These are phyloP conservation scores for Sinapis alba DNA, from an alignment of 441 rosid genomes.

Conservation along the genomic window DNA sequence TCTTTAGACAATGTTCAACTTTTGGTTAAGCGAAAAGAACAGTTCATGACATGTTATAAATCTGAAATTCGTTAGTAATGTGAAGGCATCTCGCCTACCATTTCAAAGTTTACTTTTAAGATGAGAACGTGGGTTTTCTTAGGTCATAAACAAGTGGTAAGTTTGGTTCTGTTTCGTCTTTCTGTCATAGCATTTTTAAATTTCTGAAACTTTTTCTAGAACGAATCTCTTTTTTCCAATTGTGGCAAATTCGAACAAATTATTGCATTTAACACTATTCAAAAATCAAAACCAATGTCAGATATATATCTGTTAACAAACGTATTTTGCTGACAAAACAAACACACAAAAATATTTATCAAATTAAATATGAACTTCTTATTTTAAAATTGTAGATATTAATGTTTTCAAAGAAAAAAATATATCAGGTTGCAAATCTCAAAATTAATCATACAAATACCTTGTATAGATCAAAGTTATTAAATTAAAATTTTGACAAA, in stretches of 20 bases:
- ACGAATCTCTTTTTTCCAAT: background rate
- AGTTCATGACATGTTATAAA: background rate
- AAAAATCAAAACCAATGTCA: background rate
- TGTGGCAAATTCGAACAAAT: background rate
- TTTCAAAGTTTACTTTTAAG: background rate
- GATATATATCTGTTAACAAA: background rate
- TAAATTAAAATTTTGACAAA: too few relatives aligned
- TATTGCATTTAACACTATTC: background rate
- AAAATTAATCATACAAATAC: too few relatives aligned
- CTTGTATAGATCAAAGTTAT: too few relatives aligned
- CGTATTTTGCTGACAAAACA: too few relatives aligned
- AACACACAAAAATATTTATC: too few relatives aligned
- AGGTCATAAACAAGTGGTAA: conserved; percentile 4
- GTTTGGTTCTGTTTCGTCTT: background rate
- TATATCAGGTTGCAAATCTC: too few relatives aligned
- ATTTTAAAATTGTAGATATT: too few relatives aligned
- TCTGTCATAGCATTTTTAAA: background rate
- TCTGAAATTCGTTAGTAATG: background rate
- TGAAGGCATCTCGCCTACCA: conserved; percentile 2
- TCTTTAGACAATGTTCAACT: conserved; percentile 16
- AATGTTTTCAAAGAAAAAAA: too few relatives aligned
- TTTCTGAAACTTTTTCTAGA: background rate
- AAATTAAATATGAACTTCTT: too few relatives aligned
- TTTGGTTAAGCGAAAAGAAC: conserved; percentile 20
- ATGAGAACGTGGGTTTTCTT: background rate